phyloP scores from a whole-genome alignment of 2,329 filamentous ascomycete genomes.

The Balansia obtecta region DNA sequence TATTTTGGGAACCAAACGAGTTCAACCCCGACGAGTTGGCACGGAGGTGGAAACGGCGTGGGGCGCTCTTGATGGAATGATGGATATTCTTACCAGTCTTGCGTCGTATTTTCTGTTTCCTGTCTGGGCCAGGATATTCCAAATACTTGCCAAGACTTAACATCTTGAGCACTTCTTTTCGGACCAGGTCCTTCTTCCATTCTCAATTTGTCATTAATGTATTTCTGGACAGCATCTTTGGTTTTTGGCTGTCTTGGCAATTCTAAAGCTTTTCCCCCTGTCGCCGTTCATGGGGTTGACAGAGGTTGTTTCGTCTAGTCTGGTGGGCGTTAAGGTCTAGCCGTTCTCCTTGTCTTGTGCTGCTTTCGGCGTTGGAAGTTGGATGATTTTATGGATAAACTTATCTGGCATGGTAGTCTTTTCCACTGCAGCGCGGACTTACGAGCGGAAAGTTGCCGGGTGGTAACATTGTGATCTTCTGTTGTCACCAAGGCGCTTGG shows the following conservation, averaged over 20 bases:
- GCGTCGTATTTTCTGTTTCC: background rate
- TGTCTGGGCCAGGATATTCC: background rate
- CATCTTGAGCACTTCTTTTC: background rate
- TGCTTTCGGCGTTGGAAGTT: background rate
- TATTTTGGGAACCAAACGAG: slow-evolving; percentile 6
- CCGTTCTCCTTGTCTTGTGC: background rate
- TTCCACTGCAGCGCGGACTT: no score
- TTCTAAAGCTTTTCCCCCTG: background rate
- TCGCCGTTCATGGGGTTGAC: background rate
- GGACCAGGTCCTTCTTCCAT: background rate
- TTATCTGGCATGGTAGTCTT: no score
- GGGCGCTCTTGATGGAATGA: background rate
- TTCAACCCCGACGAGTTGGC: slow-evolving; percentile 4
- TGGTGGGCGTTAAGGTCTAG: background rate
- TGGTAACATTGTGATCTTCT: no score
- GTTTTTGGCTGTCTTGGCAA: background rate
- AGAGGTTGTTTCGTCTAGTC: background rate
- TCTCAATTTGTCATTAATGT: background rate
- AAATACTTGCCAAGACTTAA: no score
- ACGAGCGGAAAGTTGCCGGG: no score
- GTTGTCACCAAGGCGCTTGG: no score
- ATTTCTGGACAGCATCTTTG: background rate
- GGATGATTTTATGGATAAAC: background rate
- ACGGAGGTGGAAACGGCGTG: slow-evolving; percentile 5
- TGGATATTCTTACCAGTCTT: background rate